Conservation (phyloP, 495 filamentous ascomycete species). For the Recurvomyces mirabilis region DNA sequence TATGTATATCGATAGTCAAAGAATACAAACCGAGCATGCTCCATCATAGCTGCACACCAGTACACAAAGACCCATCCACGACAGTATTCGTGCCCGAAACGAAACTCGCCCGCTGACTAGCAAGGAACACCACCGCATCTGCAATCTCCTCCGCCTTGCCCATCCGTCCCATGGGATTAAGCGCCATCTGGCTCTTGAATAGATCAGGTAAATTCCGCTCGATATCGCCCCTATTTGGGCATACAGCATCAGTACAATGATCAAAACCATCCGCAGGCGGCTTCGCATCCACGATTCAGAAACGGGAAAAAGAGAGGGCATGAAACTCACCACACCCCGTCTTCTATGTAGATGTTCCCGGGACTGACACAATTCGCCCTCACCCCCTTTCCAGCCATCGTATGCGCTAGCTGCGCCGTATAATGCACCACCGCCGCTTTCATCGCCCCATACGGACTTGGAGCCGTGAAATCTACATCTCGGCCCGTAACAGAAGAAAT, state of each 20-base stretch:
- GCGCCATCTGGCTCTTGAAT: slow-evolving; percentile 14
- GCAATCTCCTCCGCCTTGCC: slow-evolving; percentile 21
- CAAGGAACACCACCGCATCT: slow-evolving; percentile 17
- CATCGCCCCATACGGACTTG: slow-evolving; percentile 15
- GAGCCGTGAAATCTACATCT: slow-evolving; percentile 18
- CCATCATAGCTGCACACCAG: slow-evolving; percentile 15
- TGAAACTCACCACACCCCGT: slow-evolving; percentile 14
- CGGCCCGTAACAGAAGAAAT: slow-evolving; percentile 16
- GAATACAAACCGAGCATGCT: too few relatives aligned
- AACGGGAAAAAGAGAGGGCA: too few relatives aligned
- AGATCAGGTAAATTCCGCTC: slow-evolving; percentile 9
- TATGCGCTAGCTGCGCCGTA: slow-evolving; percentile 11
- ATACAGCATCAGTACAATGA: too few relatives aligned
- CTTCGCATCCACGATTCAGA: slow-evolving; percentile 7
- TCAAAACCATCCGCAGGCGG: slow-evolving; percentile 9
- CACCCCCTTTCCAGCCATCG: slow-evolving; percentile 16
- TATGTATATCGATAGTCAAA: too few relatives aligned
- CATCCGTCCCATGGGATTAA: slow-evolving; percentile 20
- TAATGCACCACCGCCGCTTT: slow-evolving; percentile 20
- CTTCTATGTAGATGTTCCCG: slow-evolving; percentile 19
- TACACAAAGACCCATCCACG: slow-evolving; percentile 15
- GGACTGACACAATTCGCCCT: slow-evolving; percentile 16
- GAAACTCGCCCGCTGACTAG: slow-evolving; percentile 15
- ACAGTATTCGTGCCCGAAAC: slow-evolving; percentile 10
- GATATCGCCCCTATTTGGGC: slow-evolving; percentile 4